Evolutionary conservation across 768 basidiomycete species (phyloP).

Genomic region (Leccinum broughii): DNA sequence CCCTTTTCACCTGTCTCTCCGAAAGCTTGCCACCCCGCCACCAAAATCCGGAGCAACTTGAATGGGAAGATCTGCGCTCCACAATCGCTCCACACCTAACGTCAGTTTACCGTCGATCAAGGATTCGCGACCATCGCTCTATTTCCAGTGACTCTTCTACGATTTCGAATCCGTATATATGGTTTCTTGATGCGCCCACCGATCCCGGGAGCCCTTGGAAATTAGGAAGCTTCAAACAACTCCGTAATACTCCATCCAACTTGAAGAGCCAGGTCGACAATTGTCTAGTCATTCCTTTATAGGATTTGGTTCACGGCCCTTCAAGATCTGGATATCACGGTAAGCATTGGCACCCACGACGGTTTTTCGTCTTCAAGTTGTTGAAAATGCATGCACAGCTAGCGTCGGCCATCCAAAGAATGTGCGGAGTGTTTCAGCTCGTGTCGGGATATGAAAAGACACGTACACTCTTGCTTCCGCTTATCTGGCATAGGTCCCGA

Average conservation of each 20-base stretch:
- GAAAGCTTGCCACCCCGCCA: not conserved
- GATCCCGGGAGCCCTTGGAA: not conserved
- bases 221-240: not conserved
- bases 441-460: conserved; percentile 19
- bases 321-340: not conserved
- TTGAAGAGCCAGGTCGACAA: not conserved
- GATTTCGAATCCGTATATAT: not conserved
- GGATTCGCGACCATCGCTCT: conserved; percentile 2
- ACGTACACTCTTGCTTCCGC: not conserved
- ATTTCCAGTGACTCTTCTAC: not conserved
- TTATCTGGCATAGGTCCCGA: not conserved
- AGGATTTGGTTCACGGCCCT: not conserved
- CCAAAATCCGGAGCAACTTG: not conserved
- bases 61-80: conserved; percentile 6
- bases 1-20: not conserved
- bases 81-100: not conserved
- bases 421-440: conserved; percentile 8
- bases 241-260: not conserved
- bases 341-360: not conserved
- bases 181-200: not conserved
- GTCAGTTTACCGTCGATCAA: conserved; percentile 18
- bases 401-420: conserved; percentile 8
- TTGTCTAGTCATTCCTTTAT: not conserved
- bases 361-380: not conserved
- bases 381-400: not conserved